phyloP scores from a whole-genome alignment of 305 asterid genomes.

The Solanum hybrid region DNA sequence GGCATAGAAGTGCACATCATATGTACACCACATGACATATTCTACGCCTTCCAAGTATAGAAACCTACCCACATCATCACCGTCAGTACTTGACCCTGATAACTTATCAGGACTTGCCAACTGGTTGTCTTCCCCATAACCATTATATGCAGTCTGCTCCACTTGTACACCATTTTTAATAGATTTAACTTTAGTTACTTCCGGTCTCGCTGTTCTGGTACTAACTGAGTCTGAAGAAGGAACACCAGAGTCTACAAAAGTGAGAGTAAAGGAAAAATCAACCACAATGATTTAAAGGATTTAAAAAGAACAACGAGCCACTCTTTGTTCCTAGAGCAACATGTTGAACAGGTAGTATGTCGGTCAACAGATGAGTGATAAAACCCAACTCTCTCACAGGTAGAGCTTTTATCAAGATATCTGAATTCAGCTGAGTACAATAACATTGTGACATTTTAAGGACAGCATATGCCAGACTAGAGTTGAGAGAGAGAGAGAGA shows the following conservation, averaged over 20 bases:
- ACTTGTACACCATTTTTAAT: slow-evolving; percentile 15
- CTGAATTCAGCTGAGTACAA: neutral
- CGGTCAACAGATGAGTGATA: neutral
- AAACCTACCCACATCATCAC: slow-evolving; percentile 79
- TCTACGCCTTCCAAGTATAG: slow-evolving; percentile 93
- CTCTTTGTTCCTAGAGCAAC: neutral
- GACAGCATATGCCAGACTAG: neutral
- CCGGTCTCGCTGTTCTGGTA: neutral
- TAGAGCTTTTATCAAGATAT: neutral
- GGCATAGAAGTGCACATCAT: slow-evolving; percentile 96
- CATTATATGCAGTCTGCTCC: slow-evolving; percentile 21
- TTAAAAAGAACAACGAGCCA: neutral
- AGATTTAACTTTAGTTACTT: slow-evolving; percentile 25
- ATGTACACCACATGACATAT: slow-evolving; percentile 99
- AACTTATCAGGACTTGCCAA: slow-evolving; percentile 24
- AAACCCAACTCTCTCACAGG: neutral
- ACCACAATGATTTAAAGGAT: neutral
- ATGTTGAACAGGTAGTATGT: neutral
- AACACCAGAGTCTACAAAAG: slow-evolving; percentile 1
- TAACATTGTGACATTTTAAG: neutral
- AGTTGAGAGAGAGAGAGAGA: neutral
- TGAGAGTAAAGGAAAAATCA: neutral
- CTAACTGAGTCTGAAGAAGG: neutral
- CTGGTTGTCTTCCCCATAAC: slow-evolving; percentile 22
- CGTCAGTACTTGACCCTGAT: slow-evolving; percentile 7